Evolutionary conservation across 1,284 basidiomycete genomes (phyloP).

Genomic region (Phylloboletellus chloephorus): DNA sequence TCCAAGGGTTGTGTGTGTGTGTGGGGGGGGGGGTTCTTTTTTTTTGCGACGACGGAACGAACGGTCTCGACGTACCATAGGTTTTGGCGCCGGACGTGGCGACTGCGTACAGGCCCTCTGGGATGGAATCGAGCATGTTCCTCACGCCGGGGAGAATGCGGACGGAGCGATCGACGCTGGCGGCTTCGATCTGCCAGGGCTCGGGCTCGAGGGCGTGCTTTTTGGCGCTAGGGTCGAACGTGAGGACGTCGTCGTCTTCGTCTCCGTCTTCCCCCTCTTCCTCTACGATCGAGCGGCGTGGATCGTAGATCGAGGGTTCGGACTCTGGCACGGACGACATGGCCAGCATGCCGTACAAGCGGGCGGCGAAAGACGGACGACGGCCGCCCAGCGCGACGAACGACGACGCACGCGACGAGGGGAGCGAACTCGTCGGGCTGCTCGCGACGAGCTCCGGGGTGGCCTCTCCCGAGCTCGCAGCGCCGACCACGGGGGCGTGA

Average conservation of each 20-base stretch:
- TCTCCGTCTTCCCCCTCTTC: no score
- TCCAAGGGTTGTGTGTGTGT: no score
- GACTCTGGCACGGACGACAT: slow-evolving; percentile 41
- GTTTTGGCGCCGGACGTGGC: slow-evolving; percentile 76
- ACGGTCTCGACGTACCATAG: slow-evolving; percentile 56
- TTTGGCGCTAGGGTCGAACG: slow-evolving; percentile 27
- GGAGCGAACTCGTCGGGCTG: slow-evolving; percentile 33
- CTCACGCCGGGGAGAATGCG: slow-evolving; percentile 72
- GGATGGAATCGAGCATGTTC: slow-evolving; percentile 63
- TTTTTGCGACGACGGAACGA: no score
- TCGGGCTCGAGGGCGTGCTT: slow-evolving; percentile 40
- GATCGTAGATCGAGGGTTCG: slow-evolving; percentile 35
- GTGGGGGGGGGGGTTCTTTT: no score
- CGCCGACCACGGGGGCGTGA: slow-evolving; percentile 22
- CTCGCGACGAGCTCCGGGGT: slow-evolving; percentile 37
- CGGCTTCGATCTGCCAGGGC: slow-evolving; percentile 57
- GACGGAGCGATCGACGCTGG: slow-evolving; percentile 61
- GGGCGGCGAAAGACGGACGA: slow-evolving; percentile 48
- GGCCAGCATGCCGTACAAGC: slow-evolving; percentile 44
- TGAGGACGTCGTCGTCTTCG: slow-evolving; percentile 32
- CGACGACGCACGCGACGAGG: slow-evolving; percentile 41
- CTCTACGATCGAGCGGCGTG: slow-evolving; percentile 35
- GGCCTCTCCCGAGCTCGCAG: slow-evolving; percentile 35
- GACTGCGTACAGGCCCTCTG: slow-evolving; percentile 63
- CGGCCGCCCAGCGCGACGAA: slow-evolving; percentile 35